Percentiles rank a stretch among this genome's conserved stretches.
Conservation (phyloP, 2,329 filamentous ascomycete species). For the Fusarium mangiferae region DNA sequence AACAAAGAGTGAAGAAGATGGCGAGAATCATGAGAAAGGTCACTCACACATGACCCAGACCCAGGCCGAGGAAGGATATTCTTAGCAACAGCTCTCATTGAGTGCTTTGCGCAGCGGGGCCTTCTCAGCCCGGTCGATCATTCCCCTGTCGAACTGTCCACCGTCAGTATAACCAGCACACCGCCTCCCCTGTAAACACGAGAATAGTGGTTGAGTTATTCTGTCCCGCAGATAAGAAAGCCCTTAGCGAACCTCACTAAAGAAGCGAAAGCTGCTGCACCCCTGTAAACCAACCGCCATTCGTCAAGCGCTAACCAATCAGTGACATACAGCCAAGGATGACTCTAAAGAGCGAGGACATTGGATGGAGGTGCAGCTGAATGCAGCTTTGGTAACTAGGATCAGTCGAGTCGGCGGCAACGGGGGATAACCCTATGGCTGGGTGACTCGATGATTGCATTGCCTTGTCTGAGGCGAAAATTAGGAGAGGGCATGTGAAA, state of each 20-base stretch:
- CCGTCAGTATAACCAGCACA: background rate
- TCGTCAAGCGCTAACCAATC: conserved; percentile 24
- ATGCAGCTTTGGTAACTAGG: conserved; percentile 16
- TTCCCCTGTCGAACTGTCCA: conserved; percentile 23
- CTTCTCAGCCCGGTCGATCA: conserved; percentile 27
- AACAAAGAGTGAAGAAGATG: conserved; percentile 9
- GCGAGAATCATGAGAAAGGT: conserved; percentile 23
- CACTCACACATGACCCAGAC: conserved; percentile 20
- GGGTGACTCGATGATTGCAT: conserved; percentile 8
- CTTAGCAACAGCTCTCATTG: conserved; percentile 33
- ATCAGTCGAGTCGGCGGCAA: conserved; percentile 9
- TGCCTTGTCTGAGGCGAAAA: background rate
- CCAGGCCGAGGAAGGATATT: conserved; percentile 19
- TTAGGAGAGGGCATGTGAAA: background rate
- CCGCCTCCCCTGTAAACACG: accelerated
- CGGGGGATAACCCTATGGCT: background rate
- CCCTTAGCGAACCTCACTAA: conserved; percentile 25
- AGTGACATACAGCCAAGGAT: conserved; percentile 13
- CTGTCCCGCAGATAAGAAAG: background rate
- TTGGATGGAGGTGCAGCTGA: conserved; percentile 24
- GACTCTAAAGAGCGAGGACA: conserved; percentile 5
- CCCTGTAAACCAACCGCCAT: conserved; percentile 28
- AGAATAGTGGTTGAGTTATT: background rate
- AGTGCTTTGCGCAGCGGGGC: conserved; percentile 11
- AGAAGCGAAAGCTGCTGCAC: conserved; percentile 8